A percentile compares a stretch with the other conserved stretches of the same genome.
Conservation (phyloP, 768 basidiomycete genomes). For the Trametes maxima region DNA sequence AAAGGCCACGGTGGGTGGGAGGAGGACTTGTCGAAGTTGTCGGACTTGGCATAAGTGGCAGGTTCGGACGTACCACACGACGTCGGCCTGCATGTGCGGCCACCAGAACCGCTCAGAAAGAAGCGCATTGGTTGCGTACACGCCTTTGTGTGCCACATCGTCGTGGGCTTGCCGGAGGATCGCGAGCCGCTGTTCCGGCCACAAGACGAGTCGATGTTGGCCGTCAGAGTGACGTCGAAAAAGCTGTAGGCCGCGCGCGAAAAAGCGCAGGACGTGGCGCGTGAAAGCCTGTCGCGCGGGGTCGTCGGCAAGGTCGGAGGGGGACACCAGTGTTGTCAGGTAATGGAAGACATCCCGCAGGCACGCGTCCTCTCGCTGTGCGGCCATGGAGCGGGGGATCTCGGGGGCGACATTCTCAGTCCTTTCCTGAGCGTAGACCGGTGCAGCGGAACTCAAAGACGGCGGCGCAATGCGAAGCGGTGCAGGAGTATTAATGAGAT, state of each 20-base stretch:
- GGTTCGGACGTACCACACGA: constrained; percentile 28
- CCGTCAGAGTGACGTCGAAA: constrained; percentile 21
- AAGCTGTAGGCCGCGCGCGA: constrained; percentile 5
- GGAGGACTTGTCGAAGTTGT: constrained; percentile 25
- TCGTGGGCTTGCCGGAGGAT: constrained; percentile 25
- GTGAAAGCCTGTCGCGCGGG: neutral
- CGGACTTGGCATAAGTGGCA: constrained; percentile 44
- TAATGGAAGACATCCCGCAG: neutral
- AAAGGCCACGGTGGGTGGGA: constrained; percentile 27
- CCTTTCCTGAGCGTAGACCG: too few species aligned
- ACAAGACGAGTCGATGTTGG: constrained; percentile 24
- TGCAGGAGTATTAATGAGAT: constrained; percentile 5
- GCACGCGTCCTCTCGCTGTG: neutral
- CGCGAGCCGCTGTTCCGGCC: neutral
- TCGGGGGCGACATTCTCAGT: neutral
- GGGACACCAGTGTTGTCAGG: neutral
- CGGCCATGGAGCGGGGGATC: constrained; percentile 3
- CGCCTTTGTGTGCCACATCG: constrained; percentile 27
- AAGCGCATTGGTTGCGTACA: constrained; percentile 9
- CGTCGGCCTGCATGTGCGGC: constrained; percentile 26
- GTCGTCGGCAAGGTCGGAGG: neutral
- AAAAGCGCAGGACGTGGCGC: constrained; percentile 1
- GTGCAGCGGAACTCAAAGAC: neutral
- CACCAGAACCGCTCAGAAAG: constrained; percentile 32
- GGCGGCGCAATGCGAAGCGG: neutral